phyloP scores from a whole-genome alignment of 2,329 filamentous ascomycete genomes.

The Aspergillus aculeatus region DNA sequence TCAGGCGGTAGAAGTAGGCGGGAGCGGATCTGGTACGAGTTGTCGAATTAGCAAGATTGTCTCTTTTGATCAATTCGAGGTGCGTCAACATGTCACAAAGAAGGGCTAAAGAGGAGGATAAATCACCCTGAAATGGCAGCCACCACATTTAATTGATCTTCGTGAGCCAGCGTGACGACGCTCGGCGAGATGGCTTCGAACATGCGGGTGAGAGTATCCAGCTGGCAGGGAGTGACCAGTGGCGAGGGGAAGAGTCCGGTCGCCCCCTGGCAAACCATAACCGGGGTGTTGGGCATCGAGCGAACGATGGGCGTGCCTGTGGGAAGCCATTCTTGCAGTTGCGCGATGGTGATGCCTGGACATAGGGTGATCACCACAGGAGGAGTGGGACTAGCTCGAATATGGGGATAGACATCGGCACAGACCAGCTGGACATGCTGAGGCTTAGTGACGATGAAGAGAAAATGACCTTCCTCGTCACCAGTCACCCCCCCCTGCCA shows the following conservation, averaged over 20 bases:
- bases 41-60: not conserved
- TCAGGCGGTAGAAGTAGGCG: not conserved
- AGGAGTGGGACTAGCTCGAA: not conserved
- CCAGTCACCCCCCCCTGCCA: not conserved
- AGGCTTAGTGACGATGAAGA: not conserved
- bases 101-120: no score
- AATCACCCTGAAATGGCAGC: slow-evolving; percentile 1
- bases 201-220: not conserved
- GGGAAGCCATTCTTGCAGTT: slow-evolving; percentile 1
- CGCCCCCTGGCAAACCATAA: not conserved
- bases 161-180: not conserved
- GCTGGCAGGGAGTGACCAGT: not conserved
- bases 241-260: slow-evolving; percentile 5
- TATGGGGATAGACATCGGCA: not conserved
- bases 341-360: slow-evolving; percentile 1
- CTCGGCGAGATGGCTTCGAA: not conserved
- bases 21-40: not conserved
- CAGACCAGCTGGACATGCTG: not conserved
- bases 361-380: not conserved
- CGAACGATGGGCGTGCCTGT: slow-evolving; percentile 1
- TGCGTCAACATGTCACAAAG: no score
- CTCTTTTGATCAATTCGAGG: no score
- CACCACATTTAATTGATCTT: slow-evolving; percentile 1
- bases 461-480: not conserved
- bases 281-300: slow-evolving; percentile 5